A percentile compares a stretch with the other conserved stretches of the same genome.
These are phyloP conservation scores for Diaporthe batatas DNA, from an alignment of 2,329 filamentous ascomycete genomes.

Conservation along the genomic window DNA sequence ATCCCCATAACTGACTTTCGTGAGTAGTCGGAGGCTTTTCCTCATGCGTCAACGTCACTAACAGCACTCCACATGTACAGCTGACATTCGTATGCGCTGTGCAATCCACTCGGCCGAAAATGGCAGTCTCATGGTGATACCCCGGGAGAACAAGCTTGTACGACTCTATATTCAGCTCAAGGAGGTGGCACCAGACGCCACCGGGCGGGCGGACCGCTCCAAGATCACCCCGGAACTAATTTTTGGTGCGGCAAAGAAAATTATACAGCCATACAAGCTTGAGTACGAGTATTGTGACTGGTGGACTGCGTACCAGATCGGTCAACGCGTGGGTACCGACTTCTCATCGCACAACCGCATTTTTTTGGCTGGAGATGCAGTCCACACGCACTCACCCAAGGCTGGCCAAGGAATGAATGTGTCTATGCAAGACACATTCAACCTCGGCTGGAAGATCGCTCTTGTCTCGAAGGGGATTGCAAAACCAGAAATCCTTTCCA, in stretches of 20 bases:
- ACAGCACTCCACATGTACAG: conserved; percentile 53
- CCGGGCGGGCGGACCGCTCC: conserved; percentile 66
- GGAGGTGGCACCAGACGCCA: conserved; percentile 57
- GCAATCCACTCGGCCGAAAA: conserved; percentile 48
- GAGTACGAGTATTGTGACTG: conserved; percentile 75
- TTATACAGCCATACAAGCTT: conserved; percentile 76
- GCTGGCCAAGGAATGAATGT: conserved; percentile 81
- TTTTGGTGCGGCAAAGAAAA: conserved; percentile 72
- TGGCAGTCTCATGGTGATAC: conserved; percentile 50
- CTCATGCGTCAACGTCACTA: conserved; percentile 66
- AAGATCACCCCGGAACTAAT: conserved; percentile 75
- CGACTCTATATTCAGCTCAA: conserved; percentile 76
- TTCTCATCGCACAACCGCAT: conserved; percentile 70
- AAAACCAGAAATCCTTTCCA: conserved; percentile 58
- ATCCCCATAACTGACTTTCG: conserved; percentile 51
- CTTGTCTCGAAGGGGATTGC: conserved; percentile 60
- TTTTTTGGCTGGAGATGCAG: conserved; percentile 79
- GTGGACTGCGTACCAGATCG: conserved; percentile 78
- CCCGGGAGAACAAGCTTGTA: conserved; percentile 63
- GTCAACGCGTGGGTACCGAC: conserved; percentile 71
- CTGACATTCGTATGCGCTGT: conserved; percentile 49
- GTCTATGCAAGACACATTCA: conserved; percentile 75
- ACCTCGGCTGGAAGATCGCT: conserved; percentile 70
- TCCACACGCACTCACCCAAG: conserved; percentile 69
- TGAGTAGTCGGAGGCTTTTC: conserved; percentile 46